Conservation (phyloP, 2,329 filamentous ascomycete species). For the Diaporthe destruens region DNA sequence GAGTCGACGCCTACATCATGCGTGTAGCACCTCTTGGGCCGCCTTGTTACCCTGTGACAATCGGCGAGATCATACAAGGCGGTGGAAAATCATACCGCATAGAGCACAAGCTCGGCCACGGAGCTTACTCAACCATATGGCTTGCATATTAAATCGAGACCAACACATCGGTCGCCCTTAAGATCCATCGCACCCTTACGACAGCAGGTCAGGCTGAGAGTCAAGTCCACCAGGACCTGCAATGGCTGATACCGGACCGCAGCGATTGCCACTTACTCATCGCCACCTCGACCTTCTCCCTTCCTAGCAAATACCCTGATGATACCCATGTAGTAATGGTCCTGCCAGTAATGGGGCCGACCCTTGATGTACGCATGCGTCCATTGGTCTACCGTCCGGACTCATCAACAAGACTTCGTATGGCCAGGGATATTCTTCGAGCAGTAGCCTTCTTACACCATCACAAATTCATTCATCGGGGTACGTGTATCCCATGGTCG, state of each 20-base stretch:
- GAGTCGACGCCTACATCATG: not conserved
- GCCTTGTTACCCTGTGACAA: conserved; percentile 13
- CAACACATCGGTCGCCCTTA: conserved; percentile 14
- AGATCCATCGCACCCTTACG: conserved; percentile 10
- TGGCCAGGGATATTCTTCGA: conserved; percentile 10
- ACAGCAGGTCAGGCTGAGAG: conserved; percentile 16
- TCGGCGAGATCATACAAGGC: conserved; percentile 12
- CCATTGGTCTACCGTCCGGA: not conserved
- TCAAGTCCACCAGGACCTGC: conserved; percentile 7
- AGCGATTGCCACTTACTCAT: not conserved
- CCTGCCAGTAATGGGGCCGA: not conserved
- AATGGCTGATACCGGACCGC: not conserved
- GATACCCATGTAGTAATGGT: conserved; percentile 14
- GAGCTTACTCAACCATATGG: conserved; percentile 2
- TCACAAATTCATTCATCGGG: not conserved
- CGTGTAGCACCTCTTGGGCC: not conserved
- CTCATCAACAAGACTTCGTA: not conserved
- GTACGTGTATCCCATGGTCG: not conserved
- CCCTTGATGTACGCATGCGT: not conserved
- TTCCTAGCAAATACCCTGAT: conserved; percentile 7
- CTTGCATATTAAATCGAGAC: conserved; percentile 12
- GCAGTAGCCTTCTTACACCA: conserved; percentile 1
- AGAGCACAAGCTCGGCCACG: conserved; percentile 5
- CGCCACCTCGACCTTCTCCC: conserved; percentile 2
- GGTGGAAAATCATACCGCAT: conserved; percentile 11